A percentile compares a stretch with the other conserved stretches of the same genome.
phyloP scores from a whole-genome alignment of 345 rosid species.

The Cardamine resedifolia region DNA sequence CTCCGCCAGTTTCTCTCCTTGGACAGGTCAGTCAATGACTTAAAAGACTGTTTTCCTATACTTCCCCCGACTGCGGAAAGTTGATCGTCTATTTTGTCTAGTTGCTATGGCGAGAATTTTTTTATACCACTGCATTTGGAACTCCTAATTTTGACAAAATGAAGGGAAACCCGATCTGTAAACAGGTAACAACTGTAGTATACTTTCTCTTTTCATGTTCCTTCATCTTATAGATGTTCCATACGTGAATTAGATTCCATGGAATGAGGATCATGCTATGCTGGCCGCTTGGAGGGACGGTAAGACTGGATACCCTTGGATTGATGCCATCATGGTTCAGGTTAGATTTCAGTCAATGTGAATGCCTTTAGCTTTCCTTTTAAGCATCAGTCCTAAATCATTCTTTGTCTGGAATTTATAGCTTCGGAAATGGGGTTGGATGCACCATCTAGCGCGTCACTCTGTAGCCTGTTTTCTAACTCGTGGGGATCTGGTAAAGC shows the following conservation, averaged over 20 bases:
- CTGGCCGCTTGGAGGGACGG: conserved; percentile 91
- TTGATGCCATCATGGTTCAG: conserved; percentile 98
- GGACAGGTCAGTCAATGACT: conserved; percentile 70
- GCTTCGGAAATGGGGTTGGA: conserved; percentile 98
- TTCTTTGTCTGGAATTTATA: conserved; percentile 34
- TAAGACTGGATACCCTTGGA: conserved; percentile 95
- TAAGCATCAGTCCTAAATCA: conserved; percentile 6
- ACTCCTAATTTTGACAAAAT: conserved; percentile 88
- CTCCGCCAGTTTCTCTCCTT: conserved; percentile 91
- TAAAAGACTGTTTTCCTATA: conserved; percentile 2
- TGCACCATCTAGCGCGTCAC: conserved; percentile 95
- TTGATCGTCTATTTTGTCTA: conserved; percentile 35
- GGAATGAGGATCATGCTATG: conserved; percentile 69
- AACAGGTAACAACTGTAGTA: conserved; percentile 57
- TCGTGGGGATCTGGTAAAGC: conserved; percentile 90
- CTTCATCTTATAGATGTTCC: neutral
- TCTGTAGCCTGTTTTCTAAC: conserved; percentile 93
- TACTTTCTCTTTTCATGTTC: conserved; percentile 7
- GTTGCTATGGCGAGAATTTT: conserved; percentile 95
- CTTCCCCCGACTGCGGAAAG: neutral
- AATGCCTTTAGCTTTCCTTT: neutral
- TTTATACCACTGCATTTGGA: conserved; percentile 81
- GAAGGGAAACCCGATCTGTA: conserved; percentile 81
- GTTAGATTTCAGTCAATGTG: conserved; percentile 41
- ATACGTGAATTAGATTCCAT: conserved; percentile 63